Conservation (phyloP, 1,284 basidiomycete genomes). For the Naganishia cerealis region DNA sequence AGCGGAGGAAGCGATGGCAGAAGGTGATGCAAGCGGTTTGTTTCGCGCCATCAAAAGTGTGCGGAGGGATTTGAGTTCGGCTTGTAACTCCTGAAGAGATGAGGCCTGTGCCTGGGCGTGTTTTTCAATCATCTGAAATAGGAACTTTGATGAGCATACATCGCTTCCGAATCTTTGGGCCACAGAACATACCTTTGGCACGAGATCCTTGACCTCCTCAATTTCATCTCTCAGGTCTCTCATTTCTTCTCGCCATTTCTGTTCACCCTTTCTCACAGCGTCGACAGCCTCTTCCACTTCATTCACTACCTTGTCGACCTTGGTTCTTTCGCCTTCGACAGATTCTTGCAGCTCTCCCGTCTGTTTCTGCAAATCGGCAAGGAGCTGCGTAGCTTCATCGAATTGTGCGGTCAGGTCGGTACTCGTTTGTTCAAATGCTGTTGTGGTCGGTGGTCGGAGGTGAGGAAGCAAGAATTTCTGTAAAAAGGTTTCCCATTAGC, state of each 20-base stretch:
- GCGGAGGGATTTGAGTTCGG: slow-evolving; percentile 92
- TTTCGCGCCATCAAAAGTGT: slow-evolving; percentile 81
- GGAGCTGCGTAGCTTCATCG: slow-evolving; percentile 79
- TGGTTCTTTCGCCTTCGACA: slow-evolving; percentile 71
- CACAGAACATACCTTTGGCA: slow-evolving; percentile 70
- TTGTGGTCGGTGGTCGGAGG: slow-evolving; percentile 80
- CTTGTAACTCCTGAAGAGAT: slow-evolving; percentile 66
- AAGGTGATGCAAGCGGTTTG: slow-evolving; percentile 55
- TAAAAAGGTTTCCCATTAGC: slow-evolving; percentile 13
- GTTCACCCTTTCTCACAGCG: slow-evolving; percentile 75
- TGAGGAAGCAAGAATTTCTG: slow-evolving; percentile 92
- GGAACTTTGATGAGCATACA: slow-evolving; percentile 14
- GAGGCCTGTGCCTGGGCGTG: slow-evolving; percentile 79
- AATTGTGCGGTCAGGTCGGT: slow-evolving; percentile 85
- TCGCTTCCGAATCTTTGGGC: not conserved
- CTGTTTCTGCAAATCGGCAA: slow-evolving; percentile 58
- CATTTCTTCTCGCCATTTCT: slow-evolving; percentile 81
- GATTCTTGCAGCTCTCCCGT: slow-evolving; percentile 74
- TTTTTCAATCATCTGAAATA: slow-evolving; percentile 82
- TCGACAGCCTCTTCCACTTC: slow-evolving; percentile 58
- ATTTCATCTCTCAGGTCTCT: slow-evolving; percentile 88
- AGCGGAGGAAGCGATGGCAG: slow-evolving; percentile 27
- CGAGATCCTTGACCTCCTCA: slow-evolving; percentile 81
- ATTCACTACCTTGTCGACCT: slow-evolving; percentile 26
- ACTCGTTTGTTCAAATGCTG: slow-evolving; percentile 85